Conservation (phyloP, 176 grass and related monocot genomes). For the Leersia perrieri region DNA sequence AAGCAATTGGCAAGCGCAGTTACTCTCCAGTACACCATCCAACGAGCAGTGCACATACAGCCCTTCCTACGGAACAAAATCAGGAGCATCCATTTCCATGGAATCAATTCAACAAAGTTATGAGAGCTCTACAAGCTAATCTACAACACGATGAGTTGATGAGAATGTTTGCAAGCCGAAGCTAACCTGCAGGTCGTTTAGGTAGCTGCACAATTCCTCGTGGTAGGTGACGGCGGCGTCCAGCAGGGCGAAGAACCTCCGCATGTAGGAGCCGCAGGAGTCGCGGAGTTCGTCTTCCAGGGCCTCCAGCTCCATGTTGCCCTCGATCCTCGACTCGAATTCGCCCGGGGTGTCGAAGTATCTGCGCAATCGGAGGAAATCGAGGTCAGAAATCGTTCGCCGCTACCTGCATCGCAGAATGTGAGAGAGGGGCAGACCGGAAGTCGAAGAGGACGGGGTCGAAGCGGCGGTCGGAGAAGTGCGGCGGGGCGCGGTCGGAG, state of each 20-base stretch:
- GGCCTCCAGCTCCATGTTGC: conserved; percentile 47
- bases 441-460: conserved; percentile 75
- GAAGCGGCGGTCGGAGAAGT: conserved; percentile 58
- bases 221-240: conserved; percentile 66
- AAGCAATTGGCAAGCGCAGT: conserved; percentile 43
- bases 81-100: neutral
- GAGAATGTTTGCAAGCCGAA: neutral
- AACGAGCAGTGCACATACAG: conserved; percentile 54
- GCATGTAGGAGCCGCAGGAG: conserved; percentile 59
- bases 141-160: neutral
- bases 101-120: neutral
- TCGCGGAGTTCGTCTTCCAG: conserved; percentile 71
- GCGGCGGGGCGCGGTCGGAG: conserved; percentile 43
- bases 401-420: neutral
- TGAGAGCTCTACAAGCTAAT: neutral
- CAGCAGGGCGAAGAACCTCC: conserved; percentile 59
- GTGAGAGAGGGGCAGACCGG: conserved; percentile 31
- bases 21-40: conserved; percentile 61
- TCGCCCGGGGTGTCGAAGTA: conserved; percentile 69
- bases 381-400: neutral
- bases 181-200: conserved; percentile 62
- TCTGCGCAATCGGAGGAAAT: conserved; percentile 24
- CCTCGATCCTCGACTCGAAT: conserved; percentile 60
- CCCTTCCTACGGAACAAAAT: conserved; percentile 59
- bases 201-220: conserved; percentile 55